Evolutionary conservation across 805 yeast genomes (phyloP).

Genomic region (Yarrowia deformans): DNA sequence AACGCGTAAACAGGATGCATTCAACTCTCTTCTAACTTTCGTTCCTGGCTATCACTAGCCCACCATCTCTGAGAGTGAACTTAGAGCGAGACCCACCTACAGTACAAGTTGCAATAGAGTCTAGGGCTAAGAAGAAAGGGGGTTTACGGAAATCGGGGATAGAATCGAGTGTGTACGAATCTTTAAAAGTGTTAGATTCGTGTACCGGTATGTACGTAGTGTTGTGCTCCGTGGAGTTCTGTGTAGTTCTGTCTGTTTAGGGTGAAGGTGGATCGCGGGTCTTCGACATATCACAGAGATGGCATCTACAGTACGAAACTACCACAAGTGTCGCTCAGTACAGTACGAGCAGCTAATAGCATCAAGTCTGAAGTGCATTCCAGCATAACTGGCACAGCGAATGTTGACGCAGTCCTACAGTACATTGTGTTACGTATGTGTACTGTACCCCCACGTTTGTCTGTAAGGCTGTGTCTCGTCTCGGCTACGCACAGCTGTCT

Average conservation of each 20-base stretch:
- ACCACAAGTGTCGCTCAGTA: no score
- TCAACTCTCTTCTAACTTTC: slow-evolving; percentile 21
- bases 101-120: neutral
- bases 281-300: no score
- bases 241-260: neutral
- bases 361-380: no score
- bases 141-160: neutral
- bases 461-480: neutral
- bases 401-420: no score
- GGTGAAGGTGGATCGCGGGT: no score
- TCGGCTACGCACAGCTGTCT: neutral
- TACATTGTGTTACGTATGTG: no score
- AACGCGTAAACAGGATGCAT: slow-evolving; percentile 19
- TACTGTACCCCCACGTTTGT: neutral
- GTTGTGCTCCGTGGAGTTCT: neutral
- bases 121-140: neutral
- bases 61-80: slow-evolving; percentile 8
- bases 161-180: neutral
- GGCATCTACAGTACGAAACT: no score
- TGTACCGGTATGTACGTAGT: no score
- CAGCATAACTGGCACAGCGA: no score
- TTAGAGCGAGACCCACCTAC: neutral
- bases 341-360: no score
- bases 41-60: slow-evolving; percentile 24
- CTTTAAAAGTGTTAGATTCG: neutral